Base-by-base conservation (phyloP, 2,329 filamentous ascomycete species). In the Macrophomina phaseolina region DNA sequence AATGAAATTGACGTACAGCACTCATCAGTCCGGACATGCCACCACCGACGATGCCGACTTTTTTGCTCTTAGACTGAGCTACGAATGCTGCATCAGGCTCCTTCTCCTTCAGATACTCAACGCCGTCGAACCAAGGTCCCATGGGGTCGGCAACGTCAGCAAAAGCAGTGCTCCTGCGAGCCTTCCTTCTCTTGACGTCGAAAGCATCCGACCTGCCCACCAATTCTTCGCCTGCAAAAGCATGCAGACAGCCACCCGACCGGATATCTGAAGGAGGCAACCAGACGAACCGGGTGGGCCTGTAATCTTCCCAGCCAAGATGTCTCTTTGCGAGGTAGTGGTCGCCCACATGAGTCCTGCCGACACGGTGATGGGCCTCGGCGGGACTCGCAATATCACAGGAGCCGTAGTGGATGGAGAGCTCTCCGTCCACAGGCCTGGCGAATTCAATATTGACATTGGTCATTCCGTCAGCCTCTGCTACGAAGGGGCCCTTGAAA, bases 21-120 rank as follows among this genome's bases (percentile, higher is more conserved):
- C 84, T 89, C 83, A 90, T 87, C 55, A 91, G 75, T 0, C 89
- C 89, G 1, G 86, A 81, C 84, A 90, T 90, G 6, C 89, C 89
- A 12, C 84, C 89, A 16, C 89, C 89, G 4, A 90, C 79, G 55
- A 91, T 90, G 62, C 83, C 89, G 68, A 91, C 82, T 53, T 76
- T 80, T 74, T 88, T 88, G 68, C 76, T 79, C 78, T 90, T 90
- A 38, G 84, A 83, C 7, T 81, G 76, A 3, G 80, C 75, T 5
- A 85, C 85, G 68, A 87, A 85, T 0, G 86, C 80, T 7, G 81
- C 76, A 55, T 81, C 80, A 16, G 86, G 81, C 69, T 87, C 79
- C 71, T 86, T 87, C 32, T 82, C 79, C 68, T 86, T 75, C 49
- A 90, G 81, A 66, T 87, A 83, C 61, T 81, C 83, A 18, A 90